phyloP scores from a whole-genome alignment of 257 asterid genomes.

The Nicotiana undulata region DNA sequence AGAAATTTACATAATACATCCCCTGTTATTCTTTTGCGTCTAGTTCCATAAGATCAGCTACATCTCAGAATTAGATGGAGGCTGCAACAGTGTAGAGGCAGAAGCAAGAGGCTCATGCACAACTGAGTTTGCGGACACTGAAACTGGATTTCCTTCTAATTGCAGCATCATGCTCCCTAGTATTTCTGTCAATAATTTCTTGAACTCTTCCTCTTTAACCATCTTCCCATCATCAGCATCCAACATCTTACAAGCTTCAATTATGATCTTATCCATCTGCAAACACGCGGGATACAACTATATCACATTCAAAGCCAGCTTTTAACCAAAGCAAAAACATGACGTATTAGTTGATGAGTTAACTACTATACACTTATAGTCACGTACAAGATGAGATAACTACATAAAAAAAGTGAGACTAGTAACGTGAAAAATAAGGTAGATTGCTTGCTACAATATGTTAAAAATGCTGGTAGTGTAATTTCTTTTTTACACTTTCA shows the following conservation, averaged over 20 bases:
- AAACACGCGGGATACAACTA: background rate
- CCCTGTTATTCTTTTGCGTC: background rate
- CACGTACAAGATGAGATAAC: background rate
- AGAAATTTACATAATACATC: slow-evolving; percentile 6
- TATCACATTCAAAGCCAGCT: background rate
- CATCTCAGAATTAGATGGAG: slow-evolving; percentile 24
- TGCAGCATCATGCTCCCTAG: slow-evolving; percentile 77
- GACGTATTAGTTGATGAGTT: background rate
- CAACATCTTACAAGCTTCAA: slow-evolving; percentile 55
- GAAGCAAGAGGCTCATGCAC: slow-evolving; percentile 76
- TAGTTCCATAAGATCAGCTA: background rate
- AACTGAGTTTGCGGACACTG: slow-evolving; percentile 71
- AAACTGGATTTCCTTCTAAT: slow-evolving; percentile 67
- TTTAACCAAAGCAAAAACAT: background rate
- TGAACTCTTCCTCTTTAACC: slow-evolving; percentile 85
- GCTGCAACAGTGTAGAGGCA: slow-evolving; percentile 60
- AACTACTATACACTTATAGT: background rate
- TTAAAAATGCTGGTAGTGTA: background rate
- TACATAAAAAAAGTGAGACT: background rate
- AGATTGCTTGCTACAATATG: background rate
- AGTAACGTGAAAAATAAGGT: background rate
- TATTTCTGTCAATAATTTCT: slow-evolving; percentile 59
- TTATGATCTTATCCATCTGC: slow-evolving; percentile 66
- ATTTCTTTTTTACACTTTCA: background rate
- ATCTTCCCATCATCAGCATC: slow-evolving; percentile 49